phyloP scores from a whole-genome alignment of 2,329 filamentous ascomycete genomes.

The Tolypocladium cylindrosporum region DNA sequence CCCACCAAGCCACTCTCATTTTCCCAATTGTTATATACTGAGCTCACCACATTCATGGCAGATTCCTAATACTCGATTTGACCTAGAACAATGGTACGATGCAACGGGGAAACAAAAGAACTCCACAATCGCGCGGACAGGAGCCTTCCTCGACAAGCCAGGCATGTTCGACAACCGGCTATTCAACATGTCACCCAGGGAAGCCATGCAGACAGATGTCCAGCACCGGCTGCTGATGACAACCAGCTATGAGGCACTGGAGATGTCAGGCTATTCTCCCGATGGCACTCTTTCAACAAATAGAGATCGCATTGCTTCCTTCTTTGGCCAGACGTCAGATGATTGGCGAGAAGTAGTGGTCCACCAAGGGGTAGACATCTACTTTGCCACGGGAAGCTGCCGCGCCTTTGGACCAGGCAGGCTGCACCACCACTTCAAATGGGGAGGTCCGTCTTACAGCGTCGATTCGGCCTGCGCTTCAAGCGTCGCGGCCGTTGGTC shows the following conservation, averaged over 20 bases:
- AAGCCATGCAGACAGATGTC: constrained; percentile 66
- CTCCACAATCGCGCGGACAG: too few relatives aligned
- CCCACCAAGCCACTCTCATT: too few relatives aligned
- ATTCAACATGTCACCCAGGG: constrained; percentile 76
- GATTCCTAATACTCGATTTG: too few relatives aligned
- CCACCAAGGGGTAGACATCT: constrained; percentile 57
- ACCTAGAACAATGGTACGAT: too few relatives aligned
- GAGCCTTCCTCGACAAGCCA: constrained; percentile 52
- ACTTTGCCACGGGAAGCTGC: constrained; percentile 32
- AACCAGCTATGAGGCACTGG: constrained; percentile 71
- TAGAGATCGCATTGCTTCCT: constrained; percentile 52
- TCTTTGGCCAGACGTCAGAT: constrained; percentile 66
- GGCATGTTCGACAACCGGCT: constrained; percentile 67
- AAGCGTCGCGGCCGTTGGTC: constrained; percentile 63
- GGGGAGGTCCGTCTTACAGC: too few relatives aligned
- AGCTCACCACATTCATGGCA: too few relatives aligned
- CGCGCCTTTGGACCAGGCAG: constrained; percentile 35
- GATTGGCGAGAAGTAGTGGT: constrained; percentile 71
- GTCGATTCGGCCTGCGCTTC: constrained; percentile 74
- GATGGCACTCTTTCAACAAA: constrained; percentile 59
- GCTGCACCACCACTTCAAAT: constrained; percentile 24
- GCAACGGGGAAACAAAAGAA: too few relatives aligned
- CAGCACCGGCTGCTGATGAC: constrained; percentile 64
- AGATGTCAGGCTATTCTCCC: constrained; percentile 46
- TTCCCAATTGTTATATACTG: too few relatives aligned